Evolutionary conservation across 352 stramenopile genomes (phyloP), one percentile per base, ranked within the genome.

Genomic region (Saprolegnia parasitica): DNA sequence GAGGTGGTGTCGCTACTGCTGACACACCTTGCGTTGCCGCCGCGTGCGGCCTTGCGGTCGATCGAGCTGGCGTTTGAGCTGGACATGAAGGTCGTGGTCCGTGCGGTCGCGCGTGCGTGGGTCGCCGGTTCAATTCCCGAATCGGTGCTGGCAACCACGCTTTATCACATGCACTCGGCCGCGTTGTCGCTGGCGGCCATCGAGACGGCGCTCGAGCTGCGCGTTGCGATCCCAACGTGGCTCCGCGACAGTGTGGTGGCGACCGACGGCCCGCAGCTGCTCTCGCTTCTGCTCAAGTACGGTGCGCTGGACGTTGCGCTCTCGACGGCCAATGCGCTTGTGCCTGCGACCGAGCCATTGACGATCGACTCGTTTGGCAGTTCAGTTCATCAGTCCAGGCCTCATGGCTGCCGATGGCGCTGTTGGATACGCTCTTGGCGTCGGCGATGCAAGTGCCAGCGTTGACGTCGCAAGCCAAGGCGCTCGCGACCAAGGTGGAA

Each of bases 1-100:
- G 58, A 66, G 54, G 58, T 66, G 26, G 58, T 66, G 26, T 66
- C 58, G 37, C 58, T 66, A 16, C 45, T 66, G 18, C 40, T 66
- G 13, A 66, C 47, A 40, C 58, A 66, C 40, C 23, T 54, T 15
- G 8, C 39, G 39, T 46, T 15, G 37, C 46, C 32, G 20, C 56
- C 56, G 5, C 21, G 39, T 5, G 16, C 35, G 6, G 49, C 29
- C 37, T 13, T 21, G 18, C 20, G 5, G 21, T 20, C 10, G 5
- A 24, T 54, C 11, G 58, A 46, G 26, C 1, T 10, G 9, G 39
- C 40, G 10, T n/a, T 37, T 32, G 58, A 52, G 11, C 21, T 66
- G 5, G 58, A 66, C 45, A 0, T 66, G 0, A 54, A 52, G 15
- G 58, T 66, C 16, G 58, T 66, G 6, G 58, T 54, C 5, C 58